Evolutionary conservation across 148 eudicot species (phyloP), one percentile per base, ranked within the genome.

Genomic region (Silene conica): DNA sequence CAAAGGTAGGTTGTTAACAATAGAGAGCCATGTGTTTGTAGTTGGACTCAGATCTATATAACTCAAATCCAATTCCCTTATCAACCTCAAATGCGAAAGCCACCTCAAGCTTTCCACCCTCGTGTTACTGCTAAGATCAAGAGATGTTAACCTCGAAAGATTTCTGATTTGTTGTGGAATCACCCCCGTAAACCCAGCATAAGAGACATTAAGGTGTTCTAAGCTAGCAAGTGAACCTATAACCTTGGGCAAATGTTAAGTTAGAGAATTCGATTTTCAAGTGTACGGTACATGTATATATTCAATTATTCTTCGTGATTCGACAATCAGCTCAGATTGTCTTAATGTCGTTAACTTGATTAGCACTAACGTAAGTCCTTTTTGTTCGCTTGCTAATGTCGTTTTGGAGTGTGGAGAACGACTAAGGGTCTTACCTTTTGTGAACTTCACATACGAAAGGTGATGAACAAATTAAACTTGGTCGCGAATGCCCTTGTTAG

Each of bases 1-100:
- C 63, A 54, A 54, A 52, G 71, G 77, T 28, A 74, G 77, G 63
- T 66, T 74, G 31, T 57, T 74, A 20, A 74, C 54, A 4, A 14
- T n/a, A n/a, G 25, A 23, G 63, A 74, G 61, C 77, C 71, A 74
- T 0, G 0, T 67, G 54, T 52, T 41, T 54, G 9, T 15, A 8
- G 43, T 59, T 6, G 6, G 10, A 63, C 61, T 48, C 8, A 74
- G 19, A 52, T 63, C 28, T 19, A 63, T 18, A 9, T 7, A 10
- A 48, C 50, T 25, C 43, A 74, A 31, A 43, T 74, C 25, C 2
- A 74, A 1, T 20, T 26, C 46, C 20, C 45, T 50, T n/a, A 74
- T 5, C 5, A 56, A 26, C 57, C 64, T 48, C 23, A 74, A 12
- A 15, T 15, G 25, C 2, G 62, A 63, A 41, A 74, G 70, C 70